A percentile compares a stretch with the other conserved stretches of the same genome.
These are phyloP conservation scores for Blepharisma japonicum DNA, from an alignment of 73 alveolate genomes.

Conservation along the genomic window DNA sequence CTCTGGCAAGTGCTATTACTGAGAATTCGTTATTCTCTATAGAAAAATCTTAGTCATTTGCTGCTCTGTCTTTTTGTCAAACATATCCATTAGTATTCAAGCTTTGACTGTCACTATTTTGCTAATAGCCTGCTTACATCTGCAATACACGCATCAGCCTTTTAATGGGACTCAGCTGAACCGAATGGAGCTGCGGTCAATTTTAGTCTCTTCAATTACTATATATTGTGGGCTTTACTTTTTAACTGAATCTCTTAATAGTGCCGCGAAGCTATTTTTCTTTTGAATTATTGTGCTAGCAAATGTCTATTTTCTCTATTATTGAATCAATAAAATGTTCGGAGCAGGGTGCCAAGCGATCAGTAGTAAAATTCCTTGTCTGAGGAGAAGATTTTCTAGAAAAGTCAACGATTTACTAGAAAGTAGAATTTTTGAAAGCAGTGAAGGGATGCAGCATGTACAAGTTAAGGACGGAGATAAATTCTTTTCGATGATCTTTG, in stretches of 20 bases:
- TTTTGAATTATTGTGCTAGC: no score
- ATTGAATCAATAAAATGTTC: no score
- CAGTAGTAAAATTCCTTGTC: no score
- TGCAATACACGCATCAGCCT: background rate
- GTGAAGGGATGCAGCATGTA: no score
- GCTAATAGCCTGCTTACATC: background rate
- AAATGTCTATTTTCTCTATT: no score
- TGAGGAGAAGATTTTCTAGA: no score
- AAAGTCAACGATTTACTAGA: no score
- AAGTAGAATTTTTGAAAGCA: no score
- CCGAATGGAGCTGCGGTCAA: background rate
- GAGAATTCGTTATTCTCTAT: constrained; percentile 63
- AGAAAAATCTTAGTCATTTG: constrained; percentile 42
- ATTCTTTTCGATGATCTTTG: no score
- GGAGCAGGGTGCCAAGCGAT: no score
- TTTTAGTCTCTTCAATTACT: background rate
- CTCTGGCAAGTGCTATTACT: constrained; percentile 44
- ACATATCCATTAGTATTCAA: background rate
- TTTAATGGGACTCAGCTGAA: background rate
- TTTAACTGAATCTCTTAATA: background rate
- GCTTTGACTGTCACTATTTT: background rate
- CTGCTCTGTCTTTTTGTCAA: constrained; percentile 39
- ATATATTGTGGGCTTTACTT: constrained; percentile 21
- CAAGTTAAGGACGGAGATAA: no score
- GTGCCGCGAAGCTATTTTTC: no score